Evolutionary conservation across 371 early-diverging fungal species (phyloP), one percentile per base, ranked within the genome.

Genomic region (Conidiobolus incongruus): DNA sequence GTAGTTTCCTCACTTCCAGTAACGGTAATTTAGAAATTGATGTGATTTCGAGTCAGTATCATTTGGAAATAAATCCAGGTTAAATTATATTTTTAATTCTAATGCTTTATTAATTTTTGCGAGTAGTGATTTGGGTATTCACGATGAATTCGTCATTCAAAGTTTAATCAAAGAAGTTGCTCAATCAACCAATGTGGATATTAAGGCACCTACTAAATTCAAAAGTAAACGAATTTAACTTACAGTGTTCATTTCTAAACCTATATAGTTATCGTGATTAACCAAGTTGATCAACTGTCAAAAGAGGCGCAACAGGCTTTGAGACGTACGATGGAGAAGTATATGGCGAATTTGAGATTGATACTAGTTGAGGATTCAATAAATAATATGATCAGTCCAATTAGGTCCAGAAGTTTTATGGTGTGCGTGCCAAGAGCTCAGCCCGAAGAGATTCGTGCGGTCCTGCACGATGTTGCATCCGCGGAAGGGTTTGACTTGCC

Each of bases 271-370:
- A 81, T 98, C 10, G 76, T 98, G 32, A 77, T 99, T 50, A 80
- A 91, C 54, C 90, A 98, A 55, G 99, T 99, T 1, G 98, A 99
- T 53, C 55, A 68, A 40, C 66, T 99, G 40, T 72, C 80, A 8
- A 66, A 77, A 45, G 92, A 94, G 46, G 99, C 99, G 7, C 99
- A 99, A 65, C 86, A 92, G 29, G 99, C 91, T n/a, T 72, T 99
- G 40, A 75, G 99, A 49, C 70, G 99, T 23, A 99, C 99, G 1
- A 97, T 99, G 92, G 99, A 99, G 63, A 89, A 90, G 59, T 98
- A 99, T 61, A 89, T 84, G 60, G 48, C 58, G 16, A 91, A 86
- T 52, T 68, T 98, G 51, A 79, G 98, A 22, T 62, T 99, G 19
- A 86, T 99, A 48, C 54, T 99, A 44, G 85, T 96, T 60, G 81